These are phyloP conservation scores for Skeletonema marinoi DNA, from an alignment of 108 stramenopile species.

Conservation along the genomic window DNA sequence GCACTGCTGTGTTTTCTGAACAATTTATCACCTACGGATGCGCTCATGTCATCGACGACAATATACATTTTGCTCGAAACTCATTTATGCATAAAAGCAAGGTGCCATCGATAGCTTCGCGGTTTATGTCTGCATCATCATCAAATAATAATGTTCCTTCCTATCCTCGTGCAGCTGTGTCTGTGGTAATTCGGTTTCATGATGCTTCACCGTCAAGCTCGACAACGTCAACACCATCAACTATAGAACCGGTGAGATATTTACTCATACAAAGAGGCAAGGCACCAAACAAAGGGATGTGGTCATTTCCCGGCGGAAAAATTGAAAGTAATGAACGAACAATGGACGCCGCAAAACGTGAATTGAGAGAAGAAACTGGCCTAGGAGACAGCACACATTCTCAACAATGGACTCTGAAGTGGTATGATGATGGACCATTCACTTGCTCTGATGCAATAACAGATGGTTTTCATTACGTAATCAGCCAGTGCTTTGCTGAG, in stretches of 20 bases:
- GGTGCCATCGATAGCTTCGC: background rate
- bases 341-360: conserved; percentile 56
- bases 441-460: conserved; percentile 50
- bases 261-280: conserved; percentile 69
- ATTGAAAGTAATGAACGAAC: conserved; percentile 66
- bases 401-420: conserved; percentile 19
- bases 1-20: background rate
- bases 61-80: background rate
- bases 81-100: background rate
- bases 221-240: background rate
- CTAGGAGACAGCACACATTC: conserved; percentile 6
- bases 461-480: background rate
- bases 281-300: conserved; percentile 66
- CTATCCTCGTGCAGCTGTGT: conserved; percentile 70
- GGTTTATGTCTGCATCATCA: conserved; percentile 7
- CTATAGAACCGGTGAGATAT: conserved; percentile 23
- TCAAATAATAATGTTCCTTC: background rate
- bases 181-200: conserved; percentile 54
- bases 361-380: conserved; percentile 67
- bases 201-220: background rate
- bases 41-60: background rate
- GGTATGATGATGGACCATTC: conserved; percentile 47
- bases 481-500: conserved; percentile 46
- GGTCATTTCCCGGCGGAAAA: conserved; percentile 74
- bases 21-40: background rate